Percentiles rank a stretch among this genome's conserved stretches.
These are phyloP conservation scores for Penicillium sp. DNA, from an alignment of 2,329 filamentous ascomycete species.

Conservation along the genomic window DNA sequence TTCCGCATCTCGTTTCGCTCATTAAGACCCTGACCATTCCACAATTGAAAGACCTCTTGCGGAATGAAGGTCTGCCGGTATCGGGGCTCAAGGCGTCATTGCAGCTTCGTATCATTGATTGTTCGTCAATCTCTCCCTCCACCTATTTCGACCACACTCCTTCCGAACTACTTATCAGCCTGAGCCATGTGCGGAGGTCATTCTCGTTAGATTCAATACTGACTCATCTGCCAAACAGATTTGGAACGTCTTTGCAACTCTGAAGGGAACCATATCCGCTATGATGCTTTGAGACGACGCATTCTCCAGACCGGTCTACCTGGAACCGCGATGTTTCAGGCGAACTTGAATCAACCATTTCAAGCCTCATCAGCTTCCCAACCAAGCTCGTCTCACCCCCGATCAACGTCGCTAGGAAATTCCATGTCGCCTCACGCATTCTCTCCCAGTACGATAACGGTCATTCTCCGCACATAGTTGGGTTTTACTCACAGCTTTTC, in stretches of 20 bases:
- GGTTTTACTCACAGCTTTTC: no score
- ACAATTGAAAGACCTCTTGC: slow-evolving; percentile 74
- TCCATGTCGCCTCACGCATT: slow-evolving; percentile 33
- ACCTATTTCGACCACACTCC: no score
- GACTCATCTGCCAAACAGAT: slow-evolving; percentile 10
- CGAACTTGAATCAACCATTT: slow-evolving; percentile 25
- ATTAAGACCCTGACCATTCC: slow-evolving; percentile 58
- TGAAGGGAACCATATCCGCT: slow-evolving; percentile 21
- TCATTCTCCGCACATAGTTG: no score
- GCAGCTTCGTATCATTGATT: slow-evolving; percentile 70
- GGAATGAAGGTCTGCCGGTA: slow-evolving; percentile 68
- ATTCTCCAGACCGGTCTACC: slow-evolving; percentile 35
- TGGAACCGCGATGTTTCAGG: slow-evolving; percentile 25
- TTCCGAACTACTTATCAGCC: no score
- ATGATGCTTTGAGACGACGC: slow-evolving; percentile 33
- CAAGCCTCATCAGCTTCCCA: slow-evolving; percentile 26
- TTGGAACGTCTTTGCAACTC: slow-evolving; percentile 24
- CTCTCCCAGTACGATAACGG: slow-evolving; percentile 27
- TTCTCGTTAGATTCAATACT: no score
- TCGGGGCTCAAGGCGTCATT: slow-evolving; percentile 82
- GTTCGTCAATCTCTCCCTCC: slow-evolving; percentile 58
- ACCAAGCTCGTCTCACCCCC: slow-evolving; percentile 27
- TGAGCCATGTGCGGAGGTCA: no score
- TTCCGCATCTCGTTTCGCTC: slow-evolving; percentile 42
- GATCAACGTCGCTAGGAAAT: slow-evolving; percentile 26